Percentiles rank a stretch among this genome's conserved stretches.
Evolutionary conservation across 225 moss, liverwort and hornwort genomes (phyloP).

Genomic region (Sphagnum tenellum): DNA sequence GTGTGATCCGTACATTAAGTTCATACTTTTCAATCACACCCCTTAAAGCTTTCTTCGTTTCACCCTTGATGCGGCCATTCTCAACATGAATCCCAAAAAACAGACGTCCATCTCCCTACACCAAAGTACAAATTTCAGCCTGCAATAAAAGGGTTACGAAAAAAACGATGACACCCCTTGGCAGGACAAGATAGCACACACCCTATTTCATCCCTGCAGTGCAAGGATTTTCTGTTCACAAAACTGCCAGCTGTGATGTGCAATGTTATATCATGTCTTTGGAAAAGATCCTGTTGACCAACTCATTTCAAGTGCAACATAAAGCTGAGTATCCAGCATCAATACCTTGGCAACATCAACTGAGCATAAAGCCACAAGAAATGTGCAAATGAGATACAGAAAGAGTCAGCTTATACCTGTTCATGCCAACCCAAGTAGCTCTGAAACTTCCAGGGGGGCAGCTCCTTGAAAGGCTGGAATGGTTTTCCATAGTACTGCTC

Average conservation of each 20-base stretch:
- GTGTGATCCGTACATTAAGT: constrained; percentile 62
- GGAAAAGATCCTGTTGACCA: too few relatives aligned
- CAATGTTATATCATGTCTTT: too few relatives aligned
- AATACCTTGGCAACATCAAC: too few relatives aligned
- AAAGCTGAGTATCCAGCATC: too few relatives aligned
- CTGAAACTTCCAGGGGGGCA: constrained; percentile 65
- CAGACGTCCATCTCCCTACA: constrained; percentile 67
- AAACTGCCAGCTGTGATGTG: too few relatives aligned
- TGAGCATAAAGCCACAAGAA: too few relatives aligned
- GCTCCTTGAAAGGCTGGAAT: constrained; percentile 51
- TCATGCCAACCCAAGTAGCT: constrained; percentile 86
- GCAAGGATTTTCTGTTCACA: too few relatives aligned
- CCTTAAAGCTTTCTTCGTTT: constrained; percentile 50
- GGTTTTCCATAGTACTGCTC: constrained; percentile 76
- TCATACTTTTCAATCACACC: constrained; percentile 66
- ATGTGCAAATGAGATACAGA: neutral
- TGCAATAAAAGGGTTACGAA: too few relatives aligned
- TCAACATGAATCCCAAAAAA: constrained; percentile 79
- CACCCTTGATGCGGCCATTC: constrained; percentile 77
- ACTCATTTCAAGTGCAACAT: too few relatives aligned
- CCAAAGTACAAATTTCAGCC: neutral
- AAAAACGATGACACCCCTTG: too few relatives aligned
- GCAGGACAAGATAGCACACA: too few relatives aligned
- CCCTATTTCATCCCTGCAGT: too few relatives aligned
- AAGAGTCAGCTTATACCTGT: constrained; percentile 33